Evolutionary conservation across 2,329 filamentous ascomycete species (phyloP).

Genomic region (Aspergillus caelatus): DNA sequence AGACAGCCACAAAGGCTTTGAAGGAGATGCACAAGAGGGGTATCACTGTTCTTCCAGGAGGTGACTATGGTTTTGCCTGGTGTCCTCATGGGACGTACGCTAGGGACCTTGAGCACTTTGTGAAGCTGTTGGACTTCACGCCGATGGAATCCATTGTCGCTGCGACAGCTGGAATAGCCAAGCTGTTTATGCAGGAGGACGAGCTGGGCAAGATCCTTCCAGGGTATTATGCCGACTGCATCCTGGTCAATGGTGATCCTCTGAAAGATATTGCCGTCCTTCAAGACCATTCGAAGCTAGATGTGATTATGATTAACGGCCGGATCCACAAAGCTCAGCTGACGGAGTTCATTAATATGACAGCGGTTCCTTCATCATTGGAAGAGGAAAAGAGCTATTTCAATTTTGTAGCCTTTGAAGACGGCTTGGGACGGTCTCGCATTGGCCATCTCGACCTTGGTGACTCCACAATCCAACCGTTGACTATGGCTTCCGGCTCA

Average conservation of each 20-base stretch:
- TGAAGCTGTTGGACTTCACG: constrained; percentile 50
- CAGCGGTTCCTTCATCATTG: background rate
- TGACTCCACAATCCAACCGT: background rate
- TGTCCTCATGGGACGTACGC: constrained; percentile 54
- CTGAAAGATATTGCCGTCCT: constrained; percentile 46
- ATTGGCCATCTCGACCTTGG: background rate
- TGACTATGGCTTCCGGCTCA: background rate
- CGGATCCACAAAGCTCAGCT: constrained; percentile 47
- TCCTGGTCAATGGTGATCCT: constrained; percentile 52
- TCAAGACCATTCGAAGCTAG: constrained; percentile 48
- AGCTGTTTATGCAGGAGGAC: constrained; percentile 42
- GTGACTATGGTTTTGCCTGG: constrained; percentile 54
- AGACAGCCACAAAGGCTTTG: constrained; percentile 42
- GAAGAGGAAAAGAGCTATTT: constrained; percentile 1
- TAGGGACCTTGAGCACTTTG: constrained; percentile 51
- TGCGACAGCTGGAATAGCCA: constrained; percentile 45
- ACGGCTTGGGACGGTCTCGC: background rate
- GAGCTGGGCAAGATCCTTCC: constrained; percentile 46
- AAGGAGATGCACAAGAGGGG: constrained; percentile 51
- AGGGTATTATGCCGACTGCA: constrained; percentile 49
- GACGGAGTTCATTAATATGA: background rate
- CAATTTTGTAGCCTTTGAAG: constrained; percentile 5
- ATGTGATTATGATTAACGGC: constrained; percentile 54
- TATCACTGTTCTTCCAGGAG: constrained; percentile 50
- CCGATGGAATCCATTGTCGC: constrained; percentile 49